Evolutionary conservation across 805 yeast genomes (phyloP).

Genomic region (Cephaloascus albidus): DNA sequence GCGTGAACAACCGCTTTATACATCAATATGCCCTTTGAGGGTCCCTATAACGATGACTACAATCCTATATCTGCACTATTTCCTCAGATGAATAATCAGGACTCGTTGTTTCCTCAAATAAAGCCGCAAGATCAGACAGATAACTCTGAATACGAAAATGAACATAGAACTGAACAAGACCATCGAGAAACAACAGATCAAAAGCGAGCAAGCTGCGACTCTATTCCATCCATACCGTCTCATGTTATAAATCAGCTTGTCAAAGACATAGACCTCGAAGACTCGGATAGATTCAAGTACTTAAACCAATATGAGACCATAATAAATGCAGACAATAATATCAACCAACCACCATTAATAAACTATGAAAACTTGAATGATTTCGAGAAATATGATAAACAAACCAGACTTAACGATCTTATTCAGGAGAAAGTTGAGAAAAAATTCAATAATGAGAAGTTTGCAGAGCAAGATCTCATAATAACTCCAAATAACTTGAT

Average conservation of each 20-base stretch:
- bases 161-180: background rate
- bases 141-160: background rate
- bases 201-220: background rate
- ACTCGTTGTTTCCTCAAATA: background rate
- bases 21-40: background rate
- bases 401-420: conserved; percentile 22
- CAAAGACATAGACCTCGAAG: conserved; percentile 2
- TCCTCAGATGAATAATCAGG: background rate
- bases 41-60: background rate
- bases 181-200: background rate
- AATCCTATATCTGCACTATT: background rate
- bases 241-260: conserved; percentile 6
- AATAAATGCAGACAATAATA: conserved; percentile 3
- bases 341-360: background rate
- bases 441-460: background rate
- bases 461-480: background rate
- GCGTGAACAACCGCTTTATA: background rate
- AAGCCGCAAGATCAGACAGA: too few species aligned
- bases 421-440: conserved; percentile 9
- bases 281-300: background rate
- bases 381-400: conserved; percentile 20
- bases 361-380: conserved; percentile 17
- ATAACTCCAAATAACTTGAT: conserved; percentile 1
- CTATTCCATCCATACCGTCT: background rate
- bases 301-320: conserved; percentile 15